Evolutionary conservation across 176 grass and related monocot genomes (phyloP), one percentile per base, ranked within the genome.

Genomic region (Aechmea fasciata): DNA sequence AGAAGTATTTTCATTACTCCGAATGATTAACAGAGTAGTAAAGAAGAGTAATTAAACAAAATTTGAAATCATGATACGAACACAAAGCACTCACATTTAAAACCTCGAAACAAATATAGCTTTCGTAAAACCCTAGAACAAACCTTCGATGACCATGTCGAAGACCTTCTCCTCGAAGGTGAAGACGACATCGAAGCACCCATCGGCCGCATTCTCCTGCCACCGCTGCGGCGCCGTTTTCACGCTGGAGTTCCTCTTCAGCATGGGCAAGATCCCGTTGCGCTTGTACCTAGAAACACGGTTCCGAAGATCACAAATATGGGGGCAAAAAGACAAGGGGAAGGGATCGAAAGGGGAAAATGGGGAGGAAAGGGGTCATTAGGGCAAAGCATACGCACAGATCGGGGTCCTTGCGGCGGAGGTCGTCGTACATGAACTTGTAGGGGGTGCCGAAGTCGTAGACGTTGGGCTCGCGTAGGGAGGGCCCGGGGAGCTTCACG

Each of bases 91-190:
- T 7, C 33, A 41, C 33, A 41, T 41, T 41, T 41, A 41, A 41
- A 41, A 41, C 33, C 33, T 41, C 33, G 57, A 63, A 63, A 41
- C 5, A 41, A 5, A 41, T 41, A n/a, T 15, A 67, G 13, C 65
- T 67, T 47, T 5, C 33, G 48, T 25, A 67, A 49, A 17, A 3
- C 33, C 33, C 33, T 41, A 41, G 33, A 12, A 77, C 47, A 19
- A 76, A 92, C 94, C 94, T 90, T 97, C 94, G 19, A 90, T 23
- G 3, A 92, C 79, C 64, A 90, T 68, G 85, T 92, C 84, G 6
- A 97, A 97, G 20, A 92, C 94, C 81, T 88, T 86, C 82, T 92
- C 94, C 73, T 97, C 94, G 63, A 97, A 97, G 69, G 84, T 79
- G 64, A 97, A 69, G 71, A 97, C 76, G 76, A 92, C 76, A 68